Evolutionary conservation across 2,329 filamentous ascomycete species (phyloP).

Genomic region (Pochonia chlamydosporia): DNA sequence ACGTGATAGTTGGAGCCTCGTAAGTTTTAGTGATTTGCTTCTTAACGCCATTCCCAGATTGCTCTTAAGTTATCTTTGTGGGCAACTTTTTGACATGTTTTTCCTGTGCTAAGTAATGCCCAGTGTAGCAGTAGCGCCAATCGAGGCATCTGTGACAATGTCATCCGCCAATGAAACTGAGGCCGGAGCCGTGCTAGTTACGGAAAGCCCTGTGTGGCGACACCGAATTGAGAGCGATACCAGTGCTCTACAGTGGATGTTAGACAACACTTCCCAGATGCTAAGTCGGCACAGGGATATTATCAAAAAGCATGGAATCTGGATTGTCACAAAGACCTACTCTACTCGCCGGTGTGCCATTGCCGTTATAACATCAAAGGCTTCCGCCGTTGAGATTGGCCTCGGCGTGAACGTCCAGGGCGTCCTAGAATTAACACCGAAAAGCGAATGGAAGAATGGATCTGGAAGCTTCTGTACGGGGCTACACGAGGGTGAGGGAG

Average conservation of each 20-base stretch:
- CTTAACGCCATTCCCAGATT: too few species aligned
- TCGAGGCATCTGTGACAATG: conserved; percentile 1
- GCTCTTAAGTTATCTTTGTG: too few species aligned
- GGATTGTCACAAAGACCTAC: conserved; percentile 3
- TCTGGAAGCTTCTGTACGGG: conserved; percentile 2
- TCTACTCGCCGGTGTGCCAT: conserved; percentile 1
- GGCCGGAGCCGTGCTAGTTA: background rate
- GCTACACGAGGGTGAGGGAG: conserved; percentile 6
- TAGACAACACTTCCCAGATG: too few species aligned
- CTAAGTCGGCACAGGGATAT: background rate
- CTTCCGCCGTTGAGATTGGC: background rate
- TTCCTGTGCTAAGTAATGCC: too few species aligned
- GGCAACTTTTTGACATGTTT: too few species aligned
- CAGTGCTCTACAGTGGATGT: too few species aligned
- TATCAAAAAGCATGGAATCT: background rate
- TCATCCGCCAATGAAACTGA: background rate
- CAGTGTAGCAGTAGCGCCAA: background rate
- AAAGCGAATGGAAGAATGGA: background rate
- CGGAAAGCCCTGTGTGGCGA: conserved; percentile 2
- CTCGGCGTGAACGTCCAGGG: background rate
- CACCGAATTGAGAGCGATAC: too few species aligned
- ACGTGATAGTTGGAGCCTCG: too few species aligned
- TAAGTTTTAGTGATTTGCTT: too few species aligned
- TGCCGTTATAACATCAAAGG: background rate
- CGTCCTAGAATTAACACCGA: background rate